A percentile compares a stretch with the other conserved stretches of the same genome.
These are phyloP conservation scores for Cytospora schulzeri DNA, from an alignment of 2,329 filamentous ascomycete genomes.

Conservation along the genomic window DNA sequence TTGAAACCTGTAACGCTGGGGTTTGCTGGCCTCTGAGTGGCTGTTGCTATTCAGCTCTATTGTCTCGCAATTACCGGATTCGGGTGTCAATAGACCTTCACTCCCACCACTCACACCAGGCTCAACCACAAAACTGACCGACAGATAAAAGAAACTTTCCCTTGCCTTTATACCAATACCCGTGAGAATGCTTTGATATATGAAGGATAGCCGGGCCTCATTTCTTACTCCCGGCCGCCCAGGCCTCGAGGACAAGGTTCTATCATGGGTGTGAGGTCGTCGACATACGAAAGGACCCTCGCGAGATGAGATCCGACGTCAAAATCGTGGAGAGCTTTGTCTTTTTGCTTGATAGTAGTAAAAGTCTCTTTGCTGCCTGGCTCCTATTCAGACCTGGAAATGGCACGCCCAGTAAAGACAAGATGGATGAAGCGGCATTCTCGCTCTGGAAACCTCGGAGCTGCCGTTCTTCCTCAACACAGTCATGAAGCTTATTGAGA, in stretches of 20 bases:
- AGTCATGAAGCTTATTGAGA: background rate
- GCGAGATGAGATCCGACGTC: background rate
- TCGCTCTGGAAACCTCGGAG: background rate
- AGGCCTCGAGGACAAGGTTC: background rate
- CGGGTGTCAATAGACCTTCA: background rate
- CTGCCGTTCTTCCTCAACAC: background rate
- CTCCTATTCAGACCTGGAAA: slow-evolving; percentile 18
- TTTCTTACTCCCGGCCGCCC: background rate
- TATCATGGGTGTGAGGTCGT: background rate
- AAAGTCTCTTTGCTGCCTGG: slow-evolving; percentile 8
- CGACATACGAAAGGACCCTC: background rate
- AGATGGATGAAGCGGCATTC: background rate
- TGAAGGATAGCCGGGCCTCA: background rate
- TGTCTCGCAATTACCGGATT: background rate
- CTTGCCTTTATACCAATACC: background rate
- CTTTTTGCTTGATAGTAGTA: background rate
- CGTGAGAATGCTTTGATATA: background rate
- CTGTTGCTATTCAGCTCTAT: background rate
- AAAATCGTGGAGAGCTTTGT: slow-evolving; percentile 7
- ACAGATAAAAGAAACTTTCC: background rate
- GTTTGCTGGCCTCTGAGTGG: background rate
- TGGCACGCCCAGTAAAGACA: background rate
- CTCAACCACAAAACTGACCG: background rate
- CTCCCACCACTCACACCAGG: background rate
- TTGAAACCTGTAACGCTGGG: background rate